phyloP scores from a whole-genome alignment of 169 alveolate species.

The Eimeria necatrix region DNA sequence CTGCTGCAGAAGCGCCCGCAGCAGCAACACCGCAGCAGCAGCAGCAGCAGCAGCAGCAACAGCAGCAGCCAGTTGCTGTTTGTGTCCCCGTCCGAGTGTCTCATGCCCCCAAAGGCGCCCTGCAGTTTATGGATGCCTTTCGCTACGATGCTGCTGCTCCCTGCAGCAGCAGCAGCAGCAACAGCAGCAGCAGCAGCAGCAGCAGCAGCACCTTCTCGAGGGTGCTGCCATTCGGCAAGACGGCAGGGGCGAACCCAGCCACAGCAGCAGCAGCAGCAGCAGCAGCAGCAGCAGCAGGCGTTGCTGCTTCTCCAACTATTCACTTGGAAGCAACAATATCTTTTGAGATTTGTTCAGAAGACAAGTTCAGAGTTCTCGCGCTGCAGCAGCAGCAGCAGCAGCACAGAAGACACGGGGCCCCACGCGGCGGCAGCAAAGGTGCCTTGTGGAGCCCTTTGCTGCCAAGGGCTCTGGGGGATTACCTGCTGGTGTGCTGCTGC shows the following conservation, averaged over 20 bases:
- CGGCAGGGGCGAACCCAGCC: too few relatives aligned
- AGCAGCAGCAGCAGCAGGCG: constrained; percentile 44
- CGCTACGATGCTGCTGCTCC: not conserved
- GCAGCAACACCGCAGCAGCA: not conserved
- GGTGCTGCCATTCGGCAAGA: too few relatives aligned
- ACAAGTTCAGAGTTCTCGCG: not conserved
- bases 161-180: constrained; percentile 43
- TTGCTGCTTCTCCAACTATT: not conserved
- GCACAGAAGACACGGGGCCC: not conserved
- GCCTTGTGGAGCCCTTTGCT: constrained; percentile 40
- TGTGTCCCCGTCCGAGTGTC: not conserved
- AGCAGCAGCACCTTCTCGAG: not conserved
- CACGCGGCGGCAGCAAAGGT: not conserved
- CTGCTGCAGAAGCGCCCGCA: not conserved
- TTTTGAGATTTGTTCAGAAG: not conserved
- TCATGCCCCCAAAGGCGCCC: not conserved
- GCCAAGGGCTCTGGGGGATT: not conserved
- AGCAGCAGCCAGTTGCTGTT: constrained; percentile 30
- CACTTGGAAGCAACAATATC: not conserved
- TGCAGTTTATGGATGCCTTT: not conserved
- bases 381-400: constrained; percentile 55
- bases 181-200: constrained; percentile 41
- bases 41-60: constrained; percentile 10
- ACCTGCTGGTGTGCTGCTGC: not conserved
- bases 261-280: constrained; percentile 46